phyloP scores from a whole-genome alignment of 257 asterid species.

The Jacaranda mimosifolia region DNA sequence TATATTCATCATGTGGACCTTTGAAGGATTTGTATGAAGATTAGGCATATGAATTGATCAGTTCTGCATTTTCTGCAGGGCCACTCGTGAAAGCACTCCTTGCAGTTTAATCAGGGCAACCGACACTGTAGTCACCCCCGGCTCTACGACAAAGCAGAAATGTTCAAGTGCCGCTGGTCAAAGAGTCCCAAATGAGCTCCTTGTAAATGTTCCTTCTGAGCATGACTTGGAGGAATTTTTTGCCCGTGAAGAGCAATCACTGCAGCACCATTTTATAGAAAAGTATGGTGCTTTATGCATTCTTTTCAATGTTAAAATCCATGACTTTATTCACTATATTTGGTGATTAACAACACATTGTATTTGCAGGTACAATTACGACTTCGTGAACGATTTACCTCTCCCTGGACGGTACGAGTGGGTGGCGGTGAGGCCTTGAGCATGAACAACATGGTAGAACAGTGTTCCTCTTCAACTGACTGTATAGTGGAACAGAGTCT shows the following conservation, averaged over 20 bases:
- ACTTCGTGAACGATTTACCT: constrained; percentile 57
- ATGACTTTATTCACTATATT: no score
- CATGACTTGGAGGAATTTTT: constrained; percentile 75
- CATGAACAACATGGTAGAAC: background rate
- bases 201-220: constrained; percentile 45
- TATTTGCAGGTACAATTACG: constrained; percentile 68
- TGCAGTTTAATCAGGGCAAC: constrained; percentile 50
- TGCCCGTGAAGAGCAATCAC: constrained; percentile 54
- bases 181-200: constrained; percentile 38
- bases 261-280: constrained; percentile 57
- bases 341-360: background rate
- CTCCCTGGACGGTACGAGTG: constrained; percentile 84
- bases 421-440: constrained; percentile 48
- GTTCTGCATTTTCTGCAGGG: constrained; percentile 42
- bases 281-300: constrained; percentile 49
- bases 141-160: constrained; percentile 51
- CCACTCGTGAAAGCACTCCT: constrained; percentile 66
- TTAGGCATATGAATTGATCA: background rate
- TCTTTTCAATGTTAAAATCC: background rate
- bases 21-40: background rate
- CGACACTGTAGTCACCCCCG: constrained; percentile 37
- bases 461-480: background rate
- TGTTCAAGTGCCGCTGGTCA: constrained; percentile 34
- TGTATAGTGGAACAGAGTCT: constrained; percentile 23
- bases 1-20: background rate